These are phyloP conservation scores for Sphagnum tenellum DNA, from an alignment of 225 moss, liverwort and hornwort species.

Conservation along the genomic window DNA sequence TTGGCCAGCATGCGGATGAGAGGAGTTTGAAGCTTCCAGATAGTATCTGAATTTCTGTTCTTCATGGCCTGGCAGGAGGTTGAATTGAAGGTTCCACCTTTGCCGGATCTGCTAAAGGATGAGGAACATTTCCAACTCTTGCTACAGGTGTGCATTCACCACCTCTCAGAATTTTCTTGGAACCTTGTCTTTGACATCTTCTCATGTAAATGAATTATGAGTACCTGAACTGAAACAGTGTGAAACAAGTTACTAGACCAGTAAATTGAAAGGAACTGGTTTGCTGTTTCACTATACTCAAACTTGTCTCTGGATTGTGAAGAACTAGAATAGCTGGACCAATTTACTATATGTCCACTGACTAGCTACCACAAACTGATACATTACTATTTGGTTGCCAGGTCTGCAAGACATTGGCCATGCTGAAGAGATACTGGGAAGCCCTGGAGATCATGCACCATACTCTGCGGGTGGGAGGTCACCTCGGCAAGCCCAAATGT, in stretches of 20 bases:
- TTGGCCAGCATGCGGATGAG: too few relatives aligned
- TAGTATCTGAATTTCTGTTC: not conserved
- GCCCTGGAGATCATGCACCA: slow-evolving; percentile 85
- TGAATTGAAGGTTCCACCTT: slow-evolving; percentile 52
- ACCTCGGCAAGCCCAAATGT: slow-evolving; percentile 63
- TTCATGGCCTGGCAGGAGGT: slow-evolving; percentile 23
- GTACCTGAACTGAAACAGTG: too few relatives aligned
- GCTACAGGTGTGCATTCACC: slow-evolving; percentile 31
- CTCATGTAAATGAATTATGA: too few relatives aligned
- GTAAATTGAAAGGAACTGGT: too few relatives aligned
- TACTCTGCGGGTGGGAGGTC: slow-evolving; percentile 56
- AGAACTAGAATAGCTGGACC: too few relatives aligned
- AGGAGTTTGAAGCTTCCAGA: slow-evolving; percentile 3
- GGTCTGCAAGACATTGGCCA: slow-evolving; percentile 73
- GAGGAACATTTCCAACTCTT: slow-evolving; percentile 88
- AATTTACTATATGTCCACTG: too few relatives aligned
- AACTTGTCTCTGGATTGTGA: too few relatives aligned
- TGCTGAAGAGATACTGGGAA: slow-evolving; percentile 75
- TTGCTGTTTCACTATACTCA: too few relatives aligned
- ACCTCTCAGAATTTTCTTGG: too few relatives aligned
- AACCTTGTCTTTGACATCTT: too few relatives aligned
- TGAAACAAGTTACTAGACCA: too few relatives aligned
- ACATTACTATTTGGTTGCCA: slow-evolving; percentile 8
- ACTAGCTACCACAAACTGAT: not conserved
- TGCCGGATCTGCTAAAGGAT: slow-evolving; percentile 87